These are phyloP conservation scores for Chlorella sp. DNA, from an alignment of 139 green algal species.

Conservation along the genomic window DNA sequence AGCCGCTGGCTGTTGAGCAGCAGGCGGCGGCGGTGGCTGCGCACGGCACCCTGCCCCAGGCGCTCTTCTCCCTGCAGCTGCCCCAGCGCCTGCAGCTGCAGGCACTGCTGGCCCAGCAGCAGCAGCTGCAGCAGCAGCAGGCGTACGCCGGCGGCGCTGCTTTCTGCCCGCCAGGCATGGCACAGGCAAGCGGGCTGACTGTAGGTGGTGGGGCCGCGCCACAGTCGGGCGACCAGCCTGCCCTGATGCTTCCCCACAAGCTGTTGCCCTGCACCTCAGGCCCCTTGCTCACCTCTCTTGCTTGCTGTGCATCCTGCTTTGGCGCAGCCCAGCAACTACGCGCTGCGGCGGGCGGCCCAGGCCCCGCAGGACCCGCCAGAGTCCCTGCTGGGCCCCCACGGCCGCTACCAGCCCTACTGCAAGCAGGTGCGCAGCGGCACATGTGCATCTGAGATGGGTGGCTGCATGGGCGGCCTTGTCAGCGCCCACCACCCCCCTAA, in stretches of 20 bases:
- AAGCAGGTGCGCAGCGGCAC: slow-evolving; percentile 17
- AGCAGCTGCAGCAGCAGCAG: slow-evolving; percentile 1
- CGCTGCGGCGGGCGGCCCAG: too few species aligned
- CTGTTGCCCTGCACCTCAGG: too few species aligned
- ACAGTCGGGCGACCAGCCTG: too few species aligned
- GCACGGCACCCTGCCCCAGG: not conserved
- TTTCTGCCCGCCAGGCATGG: not conserved
- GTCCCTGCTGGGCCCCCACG: slow-evolving; percentile 21
- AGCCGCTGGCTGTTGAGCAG: too few species aligned
- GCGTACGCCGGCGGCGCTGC: not conserved
- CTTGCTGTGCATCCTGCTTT: too few species aligned
- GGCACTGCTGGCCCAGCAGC: not conserved
- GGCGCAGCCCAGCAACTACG: too few species aligned
- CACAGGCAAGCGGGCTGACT: too few species aligned
- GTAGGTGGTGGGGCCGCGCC: not conserved
- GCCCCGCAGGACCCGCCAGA: slow-evolving; percentile 16
- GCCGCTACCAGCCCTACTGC: slow-evolving; percentile 49
- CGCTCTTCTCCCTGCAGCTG: slow-evolving; percentile 7
- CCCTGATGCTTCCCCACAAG: too few species aligned
- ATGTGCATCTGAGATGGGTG: too few species aligned
- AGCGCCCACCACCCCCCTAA: too few species aligned
- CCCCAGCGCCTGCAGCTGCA: slow-evolving; percentile 2
- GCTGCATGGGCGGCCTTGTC: too few species aligned
- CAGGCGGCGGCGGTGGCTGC: too few species aligned
- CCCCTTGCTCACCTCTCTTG: not conserved